These are phyloP conservation scores for Prunus campanulata DNA, from an alignment of 306 rosid species.

Conservation along the genomic window DNA sequence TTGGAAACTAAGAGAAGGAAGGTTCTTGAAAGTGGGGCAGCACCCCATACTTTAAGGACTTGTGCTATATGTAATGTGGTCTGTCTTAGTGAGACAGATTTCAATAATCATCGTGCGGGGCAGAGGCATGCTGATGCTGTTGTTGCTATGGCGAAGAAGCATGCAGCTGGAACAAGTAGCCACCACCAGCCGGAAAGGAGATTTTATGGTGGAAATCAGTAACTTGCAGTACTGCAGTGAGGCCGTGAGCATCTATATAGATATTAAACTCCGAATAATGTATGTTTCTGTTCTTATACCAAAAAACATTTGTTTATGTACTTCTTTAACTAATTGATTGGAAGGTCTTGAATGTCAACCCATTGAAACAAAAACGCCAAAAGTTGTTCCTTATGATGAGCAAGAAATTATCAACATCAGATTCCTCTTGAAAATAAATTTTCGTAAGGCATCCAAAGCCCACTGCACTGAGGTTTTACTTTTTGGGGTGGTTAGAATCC, in stretches of 20 bases:
- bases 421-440: background rate
- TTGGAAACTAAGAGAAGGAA: constrained; percentile 42
- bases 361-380: background rate
- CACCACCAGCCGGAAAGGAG: constrained; percentile 4
- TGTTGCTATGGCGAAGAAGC: constrained; percentile 35
- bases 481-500: constrained; percentile 38
- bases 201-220: background rate
- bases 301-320: background rate
- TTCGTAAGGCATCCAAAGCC: constrained; percentile 13
- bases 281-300: background rate
- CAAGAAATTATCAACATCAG: background rate
- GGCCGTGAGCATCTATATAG: background rate
- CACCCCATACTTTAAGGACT: constrained; percentile 34
- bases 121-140: constrained; percentile 35
- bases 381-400: background rate
- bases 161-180: constrained; percentile 22
- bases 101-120: constrained; percentile 41
- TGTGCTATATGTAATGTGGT: constrained; percentile 47
- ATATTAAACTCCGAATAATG: background rate
- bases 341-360: background rate
- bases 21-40: constrained; percentile 50
- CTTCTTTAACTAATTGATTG: background rate
- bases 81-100: constrained; percentile 43
- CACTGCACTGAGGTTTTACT: background rate
- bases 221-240: constrained; percentile 1